These are phyloP conservation scores for Cyclotella cryptica DNA, from an alignment of 108 stramenopile genomes.

Conservation along the genomic window DNA sequence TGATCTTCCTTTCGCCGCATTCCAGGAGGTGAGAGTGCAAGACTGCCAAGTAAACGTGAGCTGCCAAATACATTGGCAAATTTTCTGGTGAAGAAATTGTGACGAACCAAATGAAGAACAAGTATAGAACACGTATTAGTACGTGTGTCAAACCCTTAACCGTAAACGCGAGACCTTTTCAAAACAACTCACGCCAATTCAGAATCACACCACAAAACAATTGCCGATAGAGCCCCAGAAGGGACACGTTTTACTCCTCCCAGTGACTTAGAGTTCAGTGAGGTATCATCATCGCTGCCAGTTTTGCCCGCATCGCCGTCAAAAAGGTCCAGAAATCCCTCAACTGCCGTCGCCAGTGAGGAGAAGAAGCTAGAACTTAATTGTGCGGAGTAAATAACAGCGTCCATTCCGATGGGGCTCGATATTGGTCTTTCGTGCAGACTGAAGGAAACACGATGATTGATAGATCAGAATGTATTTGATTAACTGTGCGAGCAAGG, in stretches of 20 bases:
- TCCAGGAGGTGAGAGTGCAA: conserved; percentile 76
- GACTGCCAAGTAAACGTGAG: conserved; percentile 71
- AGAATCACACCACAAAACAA: conserved; percentile 88
- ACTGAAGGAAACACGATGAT: conserved; percentile 19
- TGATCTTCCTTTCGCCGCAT: conserved; percentile 34
- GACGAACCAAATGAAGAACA: background rate
- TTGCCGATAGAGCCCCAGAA: conserved; percentile 77
- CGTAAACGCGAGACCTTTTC: background rate
- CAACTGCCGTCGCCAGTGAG: conserved; percentile 76
- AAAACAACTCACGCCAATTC: conserved; percentile 68
- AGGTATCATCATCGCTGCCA: conserved; percentile 40
- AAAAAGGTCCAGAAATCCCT: conserved; percentile 86
- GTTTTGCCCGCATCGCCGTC: conserved; percentile 38
- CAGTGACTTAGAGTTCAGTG: conserved; percentile 55
- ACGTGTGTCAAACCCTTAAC: background rate
- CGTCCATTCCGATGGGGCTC: conserved; percentile 63
- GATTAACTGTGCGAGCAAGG: background rate
- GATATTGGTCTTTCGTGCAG: conserved; percentile 85
- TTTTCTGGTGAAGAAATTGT: conserved; percentile 23
- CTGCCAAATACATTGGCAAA: conserved; percentile 87
- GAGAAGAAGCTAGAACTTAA: conserved; percentile 89
- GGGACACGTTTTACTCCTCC: conserved; percentile 58
- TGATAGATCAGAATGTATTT: background rate
- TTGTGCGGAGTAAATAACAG: conserved; percentile 88
- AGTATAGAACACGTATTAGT: background rate